These are phyloP conservation scores for Talaromyces marneffei DNA, from an alignment of 2,329 filamentous ascomycete genomes.

Conservation along the genomic window DNA sequence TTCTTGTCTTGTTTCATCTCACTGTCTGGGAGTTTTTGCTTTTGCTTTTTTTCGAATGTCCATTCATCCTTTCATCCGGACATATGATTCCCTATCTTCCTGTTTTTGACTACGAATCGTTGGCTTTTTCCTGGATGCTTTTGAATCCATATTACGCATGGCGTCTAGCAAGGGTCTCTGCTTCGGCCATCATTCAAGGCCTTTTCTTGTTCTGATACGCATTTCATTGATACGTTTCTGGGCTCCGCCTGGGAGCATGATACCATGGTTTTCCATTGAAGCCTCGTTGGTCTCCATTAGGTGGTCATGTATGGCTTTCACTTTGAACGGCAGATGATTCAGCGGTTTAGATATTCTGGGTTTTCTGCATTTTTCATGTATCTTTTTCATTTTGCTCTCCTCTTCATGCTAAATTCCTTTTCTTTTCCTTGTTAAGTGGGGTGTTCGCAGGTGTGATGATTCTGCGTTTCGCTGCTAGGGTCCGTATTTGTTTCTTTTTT, in stretches of 20 bases:
- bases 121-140: neutral
- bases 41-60: slow-evolving; percentile 11
- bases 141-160: slow-evolving; percentile 9
- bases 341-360: slow-evolving; percentile 11
- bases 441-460: slow-evolving; percentile 7
- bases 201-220: slow-evolving; percentile 8
- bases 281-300: slow-evolving; percentile 2
- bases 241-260: slow-evolving; percentile 1
- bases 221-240: slow-evolving; percentile 14
- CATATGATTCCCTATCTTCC: slow-evolving; percentile 12
- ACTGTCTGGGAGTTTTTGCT: slow-evolving; percentile 12
- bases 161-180: slow-evolving; percentile 10
- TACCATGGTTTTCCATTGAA: slow-evolving; percentile 11
- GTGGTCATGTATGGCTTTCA: slow-evolving; percentile 6
- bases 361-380: slow-evolving; percentile 11
- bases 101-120: slow-evolving; percentile 8
- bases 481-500: too few relatives aligned
- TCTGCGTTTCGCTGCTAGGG: slow-evolving; percentile 2
- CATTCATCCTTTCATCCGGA: neutral
- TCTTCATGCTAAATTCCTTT: neutral
- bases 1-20: slow-evolving; percentile 13
- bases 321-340: slow-evolving; percentile 10
- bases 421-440: neutral
- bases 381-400: neutral
- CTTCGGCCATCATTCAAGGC: neutral